Evolutionary conservation across 345 rosid species (phyloP), one percentile per base, ranked within the genome.

Genomic region (Heritiera fomes): DNA sequence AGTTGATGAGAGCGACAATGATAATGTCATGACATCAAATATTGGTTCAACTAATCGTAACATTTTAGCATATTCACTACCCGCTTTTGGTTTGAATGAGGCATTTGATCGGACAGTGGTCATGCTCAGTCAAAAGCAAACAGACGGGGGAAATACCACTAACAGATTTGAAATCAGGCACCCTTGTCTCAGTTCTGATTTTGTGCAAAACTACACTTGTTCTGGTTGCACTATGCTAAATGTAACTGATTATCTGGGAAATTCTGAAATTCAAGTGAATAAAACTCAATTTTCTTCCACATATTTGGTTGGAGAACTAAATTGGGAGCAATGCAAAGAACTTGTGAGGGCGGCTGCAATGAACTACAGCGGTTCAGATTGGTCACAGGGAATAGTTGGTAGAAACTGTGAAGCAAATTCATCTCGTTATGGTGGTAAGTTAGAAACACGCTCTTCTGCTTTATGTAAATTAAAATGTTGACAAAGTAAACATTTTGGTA

Each of bases 101-200:
- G 89, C 91, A 77, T 91, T 87, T 83, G 92, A 89, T 60, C 83
- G 91, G 85, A 82, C 91, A 38, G 71, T 91, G 32, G 73, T 66
- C 62, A 84, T 86, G 85, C 78, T 91, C 45, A 71, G 75, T 41
- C 83, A 68, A 74, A 56, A 63, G 65, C 79, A 80, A 75, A 69
- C 15, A 0, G 58, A 20, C 11, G 41, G 34, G 53, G 77, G 79
- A 79, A 79, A 75, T 62, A 28, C 17, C 28, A 15, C 74, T 46
- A 78, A 72, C 68, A 73, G 50, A 28, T 32, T 75, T 65, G 78
- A 80, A 76, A 34, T 87, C 68, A 83, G 75, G 80, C 92, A 91
- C 84, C 94, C 91, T 71, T 91, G 94, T 79, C 83, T 91, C 1
- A 65, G 75, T 80, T 84, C 82, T 78, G 71, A 60, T 80, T 84